Evolutionary conservation across 345 rosid genomes (phyloP).

Genomic region (Cardamine chenopodiifolia): DNA sequence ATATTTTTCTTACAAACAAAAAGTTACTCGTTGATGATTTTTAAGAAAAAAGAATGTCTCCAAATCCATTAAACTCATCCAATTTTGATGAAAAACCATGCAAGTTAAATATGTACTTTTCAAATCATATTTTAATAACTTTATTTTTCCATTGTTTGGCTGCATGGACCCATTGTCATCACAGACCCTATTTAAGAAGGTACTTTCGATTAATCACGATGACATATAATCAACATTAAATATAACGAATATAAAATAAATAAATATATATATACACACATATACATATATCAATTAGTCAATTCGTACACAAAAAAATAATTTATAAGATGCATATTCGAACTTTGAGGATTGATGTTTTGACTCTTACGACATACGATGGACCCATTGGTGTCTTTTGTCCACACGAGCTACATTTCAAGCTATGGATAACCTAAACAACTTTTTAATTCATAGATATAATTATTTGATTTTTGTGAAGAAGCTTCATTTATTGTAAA

Average conservation of each 20-base stretch:
- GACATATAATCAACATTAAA: slow-evolving; percentile 8
- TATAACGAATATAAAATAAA: background rate
- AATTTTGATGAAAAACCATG: background rate
- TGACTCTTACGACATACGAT: slow-evolving; percentile 30
- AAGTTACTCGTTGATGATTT: background rate
- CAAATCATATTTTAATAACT: background rate
- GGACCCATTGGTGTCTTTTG: slow-evolving; percentile 32
- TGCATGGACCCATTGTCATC: slow-evolving; percentile 27
- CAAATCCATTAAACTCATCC: background rate
- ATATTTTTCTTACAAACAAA: background rate
- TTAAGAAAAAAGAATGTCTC: background rate
- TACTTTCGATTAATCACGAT: slow-evolving; percentile 18
- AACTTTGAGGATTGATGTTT: slow-evolving; percentile 35
- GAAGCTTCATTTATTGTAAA: background rate
- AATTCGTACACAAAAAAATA: too few species aligned
- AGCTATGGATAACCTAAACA: slow-evolving; percentile 37
- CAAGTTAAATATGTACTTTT: background rate
- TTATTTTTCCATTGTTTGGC: slow-evolving; percentile 6
- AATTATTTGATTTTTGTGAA: background rate
- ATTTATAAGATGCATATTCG: slow-evolving; percentile 24
- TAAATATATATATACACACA: too few species aligned
- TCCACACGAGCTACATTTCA: slow-evolving; percentile 36
- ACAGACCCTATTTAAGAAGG: slow-evolving; percentile 26
- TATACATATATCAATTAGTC: too few species aligned
- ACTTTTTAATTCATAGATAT: too few species aligned